Evolutionary conservation across 2,329 filamentous ascomycete species (phyloP), one percentile per base, ranked within the genome.

Genomic region (Microsporum canis): DNA sequence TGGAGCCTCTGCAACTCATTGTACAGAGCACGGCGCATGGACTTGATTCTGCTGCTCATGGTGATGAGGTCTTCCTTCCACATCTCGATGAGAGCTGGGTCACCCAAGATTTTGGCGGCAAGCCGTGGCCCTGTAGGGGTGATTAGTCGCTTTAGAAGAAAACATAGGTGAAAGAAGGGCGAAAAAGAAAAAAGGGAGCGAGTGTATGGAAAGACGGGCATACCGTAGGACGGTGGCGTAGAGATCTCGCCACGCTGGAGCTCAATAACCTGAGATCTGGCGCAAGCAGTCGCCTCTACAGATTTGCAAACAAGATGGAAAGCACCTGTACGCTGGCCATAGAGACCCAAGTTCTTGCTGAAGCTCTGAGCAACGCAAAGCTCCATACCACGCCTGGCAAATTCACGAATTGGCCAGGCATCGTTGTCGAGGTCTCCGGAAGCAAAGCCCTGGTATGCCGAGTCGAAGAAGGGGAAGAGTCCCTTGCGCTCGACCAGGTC

Each of bases 391-490:
- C 92, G 84, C 72, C 91, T 87, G 68, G 95, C 82, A 72, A 97
- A 96, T 81, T 96, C 88, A 67, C 89, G 88, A 64, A 97, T 85
- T 12, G 92, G 89, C 80, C 86, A 90, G 64, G 89, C 90, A 72
- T 99, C 94, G 63, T 86, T 84, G 68, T 84, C 83, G 39, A 95
- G 82, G 71, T 94, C 87, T 58, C 94, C 94, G 2, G 92, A 95
- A 1, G 92, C 92, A 71, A 97, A 99, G 53, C 94, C 94, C 77
- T 97, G 94, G 79, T 99, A 99, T 60, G 92, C 92, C 63, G 85
- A 90, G 80, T 99, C 94, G 76, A 99, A 97, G 83, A 97, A 96
- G 67, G 92, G 92, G 78, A 97, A 95, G 75, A 95, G 89, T 66
- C 84, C 85, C 80, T 89, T 94, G 70, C 83, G 76, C 71, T 84